Conservation (phyloP, 257 asterid genomes). For the Nicotiana knightiana region DNA sequence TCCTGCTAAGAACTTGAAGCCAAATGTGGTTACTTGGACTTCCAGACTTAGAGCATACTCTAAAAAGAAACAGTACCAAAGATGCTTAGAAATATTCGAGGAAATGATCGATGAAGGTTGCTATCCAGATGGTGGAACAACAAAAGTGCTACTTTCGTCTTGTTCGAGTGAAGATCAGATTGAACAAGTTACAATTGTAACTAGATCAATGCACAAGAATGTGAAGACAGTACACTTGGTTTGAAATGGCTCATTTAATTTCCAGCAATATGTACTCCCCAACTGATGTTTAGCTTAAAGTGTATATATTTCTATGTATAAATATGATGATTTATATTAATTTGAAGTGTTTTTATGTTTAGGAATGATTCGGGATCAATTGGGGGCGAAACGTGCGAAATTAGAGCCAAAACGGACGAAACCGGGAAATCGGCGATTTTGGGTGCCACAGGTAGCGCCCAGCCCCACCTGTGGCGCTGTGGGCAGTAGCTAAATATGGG, state of each 20-base stretch:
- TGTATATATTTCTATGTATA: no score
- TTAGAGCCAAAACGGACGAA: no score
- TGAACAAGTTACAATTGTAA: conserved; percentile 61
- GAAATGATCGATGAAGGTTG: conserved; percentile 83
- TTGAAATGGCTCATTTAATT: not conserved
- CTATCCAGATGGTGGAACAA: conserved; percentile 83
- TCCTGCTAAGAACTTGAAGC: conserved; percentile 37
- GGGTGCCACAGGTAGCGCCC: no score
- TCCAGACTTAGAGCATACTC: conserved; percentile 73
- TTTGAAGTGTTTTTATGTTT: no score
- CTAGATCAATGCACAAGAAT: conserved; percentile 59
- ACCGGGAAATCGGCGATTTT: no score
- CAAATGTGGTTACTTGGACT: conserved; percentile 77
- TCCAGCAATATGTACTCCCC: not conserved
- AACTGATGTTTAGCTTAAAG: no score
- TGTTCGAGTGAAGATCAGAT: conserved; percentile 66
- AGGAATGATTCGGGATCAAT: no score
- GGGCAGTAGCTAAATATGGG: no score
- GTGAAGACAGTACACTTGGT: conserved; percentile 13
- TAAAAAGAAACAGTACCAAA: conserved; percentile 55
- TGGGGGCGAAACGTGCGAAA: no score
- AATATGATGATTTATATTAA: no score
- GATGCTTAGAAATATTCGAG: conserved; percentile 68
- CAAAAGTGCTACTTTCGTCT: conserved; percentile 62
- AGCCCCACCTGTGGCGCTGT: no score